These are phyloP conservation scores for Silybum marianum DNA, from an alignment of 129 eudicot species.

Conservation along the genomic window DNA sequence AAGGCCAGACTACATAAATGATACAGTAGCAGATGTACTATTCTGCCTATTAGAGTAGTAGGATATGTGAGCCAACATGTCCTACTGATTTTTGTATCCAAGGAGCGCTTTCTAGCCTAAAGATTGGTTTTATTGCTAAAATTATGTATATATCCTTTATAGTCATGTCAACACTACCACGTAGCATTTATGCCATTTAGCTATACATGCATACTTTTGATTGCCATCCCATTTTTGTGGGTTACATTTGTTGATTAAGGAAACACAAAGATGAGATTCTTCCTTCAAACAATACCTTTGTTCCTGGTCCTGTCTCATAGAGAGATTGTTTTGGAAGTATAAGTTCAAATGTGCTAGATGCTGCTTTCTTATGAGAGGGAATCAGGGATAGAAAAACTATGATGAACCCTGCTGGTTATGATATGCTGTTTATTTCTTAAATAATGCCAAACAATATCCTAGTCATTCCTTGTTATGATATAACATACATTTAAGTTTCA, in stretches of 20 bases:
- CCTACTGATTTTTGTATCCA: neutral
- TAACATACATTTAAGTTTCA: too few species aligned
- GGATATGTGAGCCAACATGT: neutral
- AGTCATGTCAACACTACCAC: neutral
- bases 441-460: neutral
- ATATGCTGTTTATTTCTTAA: neutral
- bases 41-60: neutral
- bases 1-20: neutral
- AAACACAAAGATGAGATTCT: neutral
- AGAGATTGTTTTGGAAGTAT: neutral
- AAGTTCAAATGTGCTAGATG: neutral
- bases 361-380: neutral
- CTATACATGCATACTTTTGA: neutral
- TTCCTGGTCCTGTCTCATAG: neutral
- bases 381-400: too few species aligned
- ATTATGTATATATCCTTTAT: neutral
- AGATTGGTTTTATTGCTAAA: neutral
- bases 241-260: neutral
- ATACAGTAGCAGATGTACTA: neutral
- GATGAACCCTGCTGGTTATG: neutral
- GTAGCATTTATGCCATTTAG: neutral
- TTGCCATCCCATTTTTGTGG: neutral
- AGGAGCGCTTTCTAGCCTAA: neutral
- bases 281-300: neutral
- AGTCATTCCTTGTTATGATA: neutral